Base-by-base conservation (phyloP, 306 rosid species). In the Lablab purpureus region DNA sequence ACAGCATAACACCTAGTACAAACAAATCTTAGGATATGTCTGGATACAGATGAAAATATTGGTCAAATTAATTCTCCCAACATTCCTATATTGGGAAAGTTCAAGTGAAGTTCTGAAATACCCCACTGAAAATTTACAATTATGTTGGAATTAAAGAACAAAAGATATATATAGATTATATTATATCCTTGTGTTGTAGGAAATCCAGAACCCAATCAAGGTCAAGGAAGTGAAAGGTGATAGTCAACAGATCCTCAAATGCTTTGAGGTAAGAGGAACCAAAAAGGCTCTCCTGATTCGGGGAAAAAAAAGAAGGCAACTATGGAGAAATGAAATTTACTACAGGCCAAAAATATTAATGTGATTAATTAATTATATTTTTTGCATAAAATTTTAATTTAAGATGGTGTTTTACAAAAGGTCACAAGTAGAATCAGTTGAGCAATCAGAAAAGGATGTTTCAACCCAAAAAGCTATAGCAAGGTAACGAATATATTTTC, bases 221-320 rank as follows among this genome's bases (percentile, higher is more conserved):
- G 27, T 34, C 46, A 63, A 32, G 46, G 15, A 27, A 60, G 67
- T 60, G 36, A 22, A 63, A 47, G 80, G 49, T 19, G 17, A 76
- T 63, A 12, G 7, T 30, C 37, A 65, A 30, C 17, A 23, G 19
- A 60, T 3, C 67, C 37, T 34, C 36, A 65, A 49, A 25, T 60
- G 7, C 32, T 64, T 23, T 18, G 71, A 75, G 50, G 72, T 43
- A 62, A 62, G 45, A 60, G 56, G 72, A 21, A 50, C 66, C 75
- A n/a, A 66, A 77, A 37, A 41, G 7, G 18, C 8, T 3, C 54
- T 67, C 28, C 55, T 0, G 5, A 50, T 49, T 51, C 1, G 36
- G 62, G 51, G n/a, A 0, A 51, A 63, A 12, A 10, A 2, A 51
- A 47, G 5, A 7, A 28, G 37, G 71, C 28, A 46, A 23, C 4